Evolutionary conservation across 2,329 filamentous ascomycete species (phyloP).

Genomic region (Thelonectria discophora): DNA sequence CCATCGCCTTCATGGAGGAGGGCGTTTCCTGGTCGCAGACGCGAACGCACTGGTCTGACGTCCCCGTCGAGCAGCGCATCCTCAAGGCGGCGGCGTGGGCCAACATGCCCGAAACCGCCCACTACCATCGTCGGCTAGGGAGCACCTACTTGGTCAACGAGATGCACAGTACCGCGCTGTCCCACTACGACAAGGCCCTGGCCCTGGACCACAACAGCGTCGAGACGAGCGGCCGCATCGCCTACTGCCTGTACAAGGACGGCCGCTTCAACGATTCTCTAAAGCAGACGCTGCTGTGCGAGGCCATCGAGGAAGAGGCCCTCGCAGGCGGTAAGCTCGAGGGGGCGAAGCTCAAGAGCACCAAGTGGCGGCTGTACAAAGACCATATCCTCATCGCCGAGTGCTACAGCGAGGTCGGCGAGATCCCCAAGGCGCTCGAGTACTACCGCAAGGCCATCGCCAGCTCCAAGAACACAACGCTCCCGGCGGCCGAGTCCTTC

Average conservation of each 20-base stretch:
- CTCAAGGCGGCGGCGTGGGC: constrained; percentile 50
- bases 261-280: constrained; percentile 49
- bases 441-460: constrained; percentile 51
- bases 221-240: constrained; percentile 52
- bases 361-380: constrained; percentile 53
- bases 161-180: constrained; percentile 47
- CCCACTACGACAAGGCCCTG: constrained; percentile 49
- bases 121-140: constrained; percentile 52
- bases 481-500: constrained; percentile 47
- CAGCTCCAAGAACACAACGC: constrained; percentile 37
- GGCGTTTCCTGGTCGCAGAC: constrained; percentile 50
- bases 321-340: constrained; percentile 41
- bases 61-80: constrained; percentile 48
- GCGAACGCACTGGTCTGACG: constrained; percentile 49
- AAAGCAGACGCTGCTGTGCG: constrained; percentile 49
- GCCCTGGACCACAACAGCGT: constrained; percentile 50
- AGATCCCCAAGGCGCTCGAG: constrained; percentile 45
- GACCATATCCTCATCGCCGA: constrained; percentile 51
- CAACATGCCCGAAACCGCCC: constrained; percentile 45
- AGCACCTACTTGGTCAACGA: constrained; percentile 52
- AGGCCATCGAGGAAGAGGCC: constrained; percentile 46
- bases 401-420: constrained; percentile 47
- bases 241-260: constrained; percentile 51
- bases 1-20: constrained; percentile 50
- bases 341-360: constrained; percentile 38